Percentiles rank a stretch among this genome's conserved stretches.
These are phyloP conservation scores for Cetraspora pellucida DNA, from an alignment of 192 early-diverging fungal species.

Conservation along the genomic window DNA sequence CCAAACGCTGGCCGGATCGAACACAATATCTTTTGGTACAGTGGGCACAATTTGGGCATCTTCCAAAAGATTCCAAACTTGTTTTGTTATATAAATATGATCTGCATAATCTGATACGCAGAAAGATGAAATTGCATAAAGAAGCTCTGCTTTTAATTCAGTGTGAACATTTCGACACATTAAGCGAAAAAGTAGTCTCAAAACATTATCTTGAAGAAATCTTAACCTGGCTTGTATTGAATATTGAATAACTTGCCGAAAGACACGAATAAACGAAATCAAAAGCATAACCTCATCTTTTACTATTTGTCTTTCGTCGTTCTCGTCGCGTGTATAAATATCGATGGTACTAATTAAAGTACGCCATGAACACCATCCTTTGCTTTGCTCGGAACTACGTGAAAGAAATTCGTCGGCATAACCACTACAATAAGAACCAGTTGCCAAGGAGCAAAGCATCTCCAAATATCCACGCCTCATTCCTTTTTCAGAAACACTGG, in stretches of 20 bases:
- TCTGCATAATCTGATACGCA: constrained; percentile 57
- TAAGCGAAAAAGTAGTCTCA: constrained; percentile 76
- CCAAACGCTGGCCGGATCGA: neutral
- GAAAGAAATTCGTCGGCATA: constrained; percentile 46
- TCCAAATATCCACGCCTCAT: constrained; percentile 76
- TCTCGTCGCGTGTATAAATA: constrained; percentile 60
- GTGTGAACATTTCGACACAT: constrained; percentile 78
- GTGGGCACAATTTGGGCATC: constrained; percentile 43
- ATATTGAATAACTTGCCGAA: constrained; percentile 75
- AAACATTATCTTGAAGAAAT: constrained; percentile 71
- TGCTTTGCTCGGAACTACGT: constrained; percentile 39
- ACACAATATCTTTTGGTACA: constrained; percentile 33
- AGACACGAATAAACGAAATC: constrained; percentile 73
- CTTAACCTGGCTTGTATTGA: constrained; percentile 68
- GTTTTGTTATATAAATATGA: constrained; percentile 56
- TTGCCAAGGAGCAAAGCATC: constrained; percentile 81
- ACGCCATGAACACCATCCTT: constrained; percentile 74
- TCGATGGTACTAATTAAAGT: constrained; percentile 77
- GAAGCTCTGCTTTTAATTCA: constrained; percentile 78
- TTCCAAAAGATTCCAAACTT: constrained; percentile 84
- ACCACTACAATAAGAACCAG: constrained; percentile 65
- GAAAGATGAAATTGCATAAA: constrained; percentile 83
- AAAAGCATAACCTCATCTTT: constrained; percentile 75
- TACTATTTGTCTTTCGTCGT: constrained; percentile 60
- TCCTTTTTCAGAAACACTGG: constrained; percentile 59